Conservation (phyloP, 352 stramenopile species). For the Pythium graminicola region DNA sequence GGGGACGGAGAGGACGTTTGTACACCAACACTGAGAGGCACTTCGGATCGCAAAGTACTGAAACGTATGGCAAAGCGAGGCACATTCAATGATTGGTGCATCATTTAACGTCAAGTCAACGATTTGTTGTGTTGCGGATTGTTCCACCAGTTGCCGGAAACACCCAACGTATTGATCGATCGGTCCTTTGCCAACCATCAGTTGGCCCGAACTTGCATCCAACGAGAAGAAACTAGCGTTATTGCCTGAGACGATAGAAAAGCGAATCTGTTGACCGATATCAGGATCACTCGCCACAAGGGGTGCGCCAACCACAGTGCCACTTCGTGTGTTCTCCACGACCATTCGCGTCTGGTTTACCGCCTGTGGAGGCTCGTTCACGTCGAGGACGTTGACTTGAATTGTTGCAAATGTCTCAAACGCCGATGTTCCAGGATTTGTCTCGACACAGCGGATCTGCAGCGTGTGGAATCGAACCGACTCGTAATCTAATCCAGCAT, state of each 20-base stretch:
- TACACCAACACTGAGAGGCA: slow-evolving; percentile 21
- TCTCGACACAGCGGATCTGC: slow-evolving; percentile 16
- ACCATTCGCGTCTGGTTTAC: slow-evolving; percentile 14
- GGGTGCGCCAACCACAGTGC: slow-evolving; percentile 2
- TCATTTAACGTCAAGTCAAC: neutral
- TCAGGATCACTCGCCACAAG: slow-evolving; percentile 23
- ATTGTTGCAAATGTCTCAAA: slow-evolving; percentile 7
- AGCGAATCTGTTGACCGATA: slow-evolving; percentile 16
- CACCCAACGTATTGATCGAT: slow-evolving; percentile 22
- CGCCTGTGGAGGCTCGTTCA: slow-evolving; percentile 25
- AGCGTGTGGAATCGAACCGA: slow-evolving; percentile 5
- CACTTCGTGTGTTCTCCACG: slow-evolving; percentile 20
- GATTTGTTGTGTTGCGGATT: slow-evolving; percentile 1
- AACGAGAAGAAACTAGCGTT: slow-evolving; percentile 23
- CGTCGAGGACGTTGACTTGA: slow-evolving; percentile 20
- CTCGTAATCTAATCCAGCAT: slow-evolving; percentile 22
- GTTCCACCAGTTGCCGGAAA: slow-evolving; percentile 11
- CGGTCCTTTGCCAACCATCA: slow-evolving; percentile 21
- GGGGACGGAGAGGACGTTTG: slow-evolving; percentile 13
- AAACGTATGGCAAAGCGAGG: slow-evolving; percentile 1
- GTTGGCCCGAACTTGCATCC: slow-evolving; percentile 17
- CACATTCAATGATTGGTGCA: slow-evolving; percentile 13
- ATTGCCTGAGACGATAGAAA: slow-evolving; percentile 20
- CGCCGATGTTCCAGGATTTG: neutral
- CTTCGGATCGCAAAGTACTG: slow-evolving; percentile 22